Percentiles rank a stretch among this genome's conserved stretches.
These are phyloP conservation scores for Podosphaera fusca DNA, from an alignment of 2,329 filamentous ascomycete genomes.

Conservation along the genomic window DNA sequence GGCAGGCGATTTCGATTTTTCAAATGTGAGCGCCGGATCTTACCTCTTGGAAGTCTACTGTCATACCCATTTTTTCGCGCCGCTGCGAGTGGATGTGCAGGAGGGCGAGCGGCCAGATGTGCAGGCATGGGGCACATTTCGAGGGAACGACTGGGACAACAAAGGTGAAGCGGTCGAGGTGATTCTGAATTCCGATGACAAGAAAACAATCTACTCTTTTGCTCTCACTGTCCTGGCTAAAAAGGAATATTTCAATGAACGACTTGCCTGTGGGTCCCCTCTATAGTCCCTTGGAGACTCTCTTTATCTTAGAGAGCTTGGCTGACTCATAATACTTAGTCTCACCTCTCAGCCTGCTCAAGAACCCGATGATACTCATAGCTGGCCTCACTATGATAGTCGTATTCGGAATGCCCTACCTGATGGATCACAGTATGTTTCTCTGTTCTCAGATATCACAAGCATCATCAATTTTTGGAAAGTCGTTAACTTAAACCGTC, in stretches of 20 bases:
- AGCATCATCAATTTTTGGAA: neutral
- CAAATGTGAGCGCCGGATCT: constrained; percentile 43
- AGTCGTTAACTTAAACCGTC: neutral
- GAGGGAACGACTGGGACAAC: constrained; percentile 78
- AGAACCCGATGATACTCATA: constrained; percentile 94
- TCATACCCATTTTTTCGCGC: constrained; percentile 50
- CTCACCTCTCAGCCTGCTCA: constrained; percentile 59
- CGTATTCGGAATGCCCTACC: constrained; percentile 80
- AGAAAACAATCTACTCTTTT: constrained; percentile 14
- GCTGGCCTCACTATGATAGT: constrained; percentile 60
- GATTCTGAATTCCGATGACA: constrained; percentile 12
- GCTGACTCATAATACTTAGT: constrained; percentile 23
- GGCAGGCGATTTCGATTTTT: constrained; percentile 52
- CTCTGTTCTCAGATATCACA: neutral
- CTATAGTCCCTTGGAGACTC: neutral
- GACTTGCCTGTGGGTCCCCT: constrained; percentile 44
- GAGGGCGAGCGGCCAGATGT: constrained; percentile 19
- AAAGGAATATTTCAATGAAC: constrained; percentile 58
- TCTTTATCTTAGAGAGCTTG: neutral
- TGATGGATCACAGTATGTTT: constrained; percentile 79
- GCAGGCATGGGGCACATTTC: constrained; percentile 60
- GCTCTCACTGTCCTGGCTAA: constrained; percentile 26
- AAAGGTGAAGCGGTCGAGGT: constrained; percentile 39
- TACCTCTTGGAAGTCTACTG: constrained; percentile 70
- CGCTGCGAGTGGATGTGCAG: constrained; percentile 54